Evolutionary conservation across 73 alveolate genomes (phyloP), one percentile per base, ranked within the genome.

Genomic region (Tetrahymena malaccensis): DNA sequence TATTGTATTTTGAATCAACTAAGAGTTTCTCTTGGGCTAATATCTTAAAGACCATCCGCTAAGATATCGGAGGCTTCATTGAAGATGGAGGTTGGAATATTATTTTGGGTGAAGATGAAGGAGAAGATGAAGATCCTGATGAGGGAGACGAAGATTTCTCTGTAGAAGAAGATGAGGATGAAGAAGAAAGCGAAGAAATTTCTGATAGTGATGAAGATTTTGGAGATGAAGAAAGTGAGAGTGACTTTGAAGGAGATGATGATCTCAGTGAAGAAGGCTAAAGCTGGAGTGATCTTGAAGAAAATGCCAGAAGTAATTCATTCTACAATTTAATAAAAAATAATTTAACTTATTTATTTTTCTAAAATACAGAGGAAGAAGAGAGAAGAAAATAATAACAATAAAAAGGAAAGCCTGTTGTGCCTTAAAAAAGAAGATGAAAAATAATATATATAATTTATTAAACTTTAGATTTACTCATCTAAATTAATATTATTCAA

Each of bases 51-150:
- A 94, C 97, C 55, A 98, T 98, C 12, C 95, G 98, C 93, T 97
- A 98, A 34, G 99, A 98, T 95, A 98, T 98, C 95, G 98, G 95
- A 40, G 97, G 97, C 37, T 98, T 98, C 96, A 85, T 98, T 9
- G 98, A 98, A 94, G 99, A 98, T 94, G 99, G 99, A 35, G 99
- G 99, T 94, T 98, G 99, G 99, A 96, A 97, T 25, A 98, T 98
- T 96, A 97, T 98, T 27, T 95, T 95, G 44, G 95, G 85, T 34
- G 97, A 95, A 37, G 94, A 94, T 89, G 97, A 95, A 21, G 97
- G 57, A 38, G 97, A 95, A 55, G 97, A 93, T 8, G 94, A 44
- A 56, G 97, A 95, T 55, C 94, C 93, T 34, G 96, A 94, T 43
- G 97, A 85, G 83, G 56, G 50, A 17, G 97, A 95, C 35, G 97